phyloP scores from a whole-genome alignment of 768 basidiomycete species.

The Leccinum subgranulosum region DNA sequence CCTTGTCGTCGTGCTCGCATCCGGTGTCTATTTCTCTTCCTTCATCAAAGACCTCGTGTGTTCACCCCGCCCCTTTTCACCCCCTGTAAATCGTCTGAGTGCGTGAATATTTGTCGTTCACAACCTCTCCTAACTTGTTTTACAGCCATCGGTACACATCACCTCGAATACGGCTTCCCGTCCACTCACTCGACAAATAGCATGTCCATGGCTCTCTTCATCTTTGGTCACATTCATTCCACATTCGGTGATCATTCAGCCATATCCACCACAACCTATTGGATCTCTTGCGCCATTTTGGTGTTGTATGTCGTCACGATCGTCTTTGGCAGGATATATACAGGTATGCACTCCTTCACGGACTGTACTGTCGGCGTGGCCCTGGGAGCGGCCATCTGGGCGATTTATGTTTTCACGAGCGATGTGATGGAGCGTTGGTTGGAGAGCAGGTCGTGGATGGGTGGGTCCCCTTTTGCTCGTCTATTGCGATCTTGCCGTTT shows the following conservation, averaged over 20 bases:
- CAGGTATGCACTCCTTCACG: constrained; percentile 85
- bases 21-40: constrained; percentile 85
- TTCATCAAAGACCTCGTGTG: constrained; percentile 89
- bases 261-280: constrained; percentile 48
- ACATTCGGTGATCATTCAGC: constrained; percentile 36
- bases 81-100: constrained; percentile 91
- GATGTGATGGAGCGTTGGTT: constrained; percentile 44
- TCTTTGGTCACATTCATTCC: constrained; percentile 57
- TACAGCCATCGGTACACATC: constrained; percentile 72
- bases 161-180: constrained; percentile 93
- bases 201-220: constrained; percentile 84
- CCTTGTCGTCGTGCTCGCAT: constrained; percentile 63
- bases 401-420: constrained; percentile 33
- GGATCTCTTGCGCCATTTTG: constrained; percentile 42
- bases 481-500: constrained; percentile 14
- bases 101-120: constrained; percentile 25
- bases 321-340: constrained; percentile 79
- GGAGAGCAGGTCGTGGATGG: constrained; percentile 33
- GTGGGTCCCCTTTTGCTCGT: constrained; percentile 23
- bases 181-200: constrained; percentile 94
- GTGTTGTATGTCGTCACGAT: constrained; percentile 64
- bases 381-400: constrained; percentile 70
- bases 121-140: background rate
- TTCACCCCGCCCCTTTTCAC: constrained; percentile 84
- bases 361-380: constrained; percentile 64